Evolutionary conservation across 1,284 basidiomycete species (phyloP), one percentile per base, ranked within the genome.

Genomic region (Dichomitus squalens): DNA sequence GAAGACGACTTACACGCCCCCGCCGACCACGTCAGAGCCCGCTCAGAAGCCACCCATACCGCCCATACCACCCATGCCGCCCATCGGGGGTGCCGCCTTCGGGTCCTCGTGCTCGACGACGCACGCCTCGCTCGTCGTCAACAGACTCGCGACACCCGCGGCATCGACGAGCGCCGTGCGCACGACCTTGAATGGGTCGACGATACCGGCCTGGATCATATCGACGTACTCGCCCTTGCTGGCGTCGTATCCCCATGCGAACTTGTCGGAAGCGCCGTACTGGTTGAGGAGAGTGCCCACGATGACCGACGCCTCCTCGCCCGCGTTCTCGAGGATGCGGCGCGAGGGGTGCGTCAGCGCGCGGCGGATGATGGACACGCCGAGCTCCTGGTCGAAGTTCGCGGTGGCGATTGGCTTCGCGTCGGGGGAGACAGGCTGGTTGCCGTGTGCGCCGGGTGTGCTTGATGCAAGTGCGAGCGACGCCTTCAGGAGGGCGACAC

Each of bases 301-400:
- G 57, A 98, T 93, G 51, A 99, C 95, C 58, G 87, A 88, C 2
- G 93, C 84, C 76, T 98, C 96, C 77, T 98, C 95, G 49, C 96
- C 96, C 7, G 96, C 96, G 73, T 99, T 98, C 73, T 85, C 85
- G 63, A 96, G 85, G 73, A 99, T 99, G 16, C 92, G 93, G 57
- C 95, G 90, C 18, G 91, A 84, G 9, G 93, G 93, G 63, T 89
- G 83, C 38, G 88, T 88, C 57, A 99, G 79, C 23, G 96, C 96
- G 23, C 92, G 87, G 55, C 89, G 87, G 76, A 98, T 94, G 76
- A 98, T 98, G 59, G 87, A 86, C 39, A 99, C 93, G 72, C 96
- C 96, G 55, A 98, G 90, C 72, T 95, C 90, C 73, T 98, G 96
- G 81, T 99, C 96, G 73, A 98, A 98, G 92, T 98, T 98, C 74